Percentiles rank a stretch among this genome's conserved stretches.
Evolutionary conservation across 2,329 filamentous ascomycete genomes (phyloP).

Genomic region (Cytospora leucostoma): DNA sequence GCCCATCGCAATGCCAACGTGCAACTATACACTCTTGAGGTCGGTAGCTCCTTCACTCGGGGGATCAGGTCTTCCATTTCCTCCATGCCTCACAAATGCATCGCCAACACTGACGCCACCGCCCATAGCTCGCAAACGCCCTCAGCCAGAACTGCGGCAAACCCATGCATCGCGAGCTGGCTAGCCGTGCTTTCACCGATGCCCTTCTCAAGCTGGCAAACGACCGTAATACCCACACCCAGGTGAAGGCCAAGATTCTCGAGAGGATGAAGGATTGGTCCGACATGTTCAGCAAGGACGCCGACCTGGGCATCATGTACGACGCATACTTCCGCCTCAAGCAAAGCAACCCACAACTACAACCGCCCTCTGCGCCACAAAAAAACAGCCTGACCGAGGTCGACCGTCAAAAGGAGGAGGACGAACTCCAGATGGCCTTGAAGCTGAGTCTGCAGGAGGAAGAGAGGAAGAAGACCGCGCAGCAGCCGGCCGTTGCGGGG

Average conservation of each 20-base stretch:
- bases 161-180: slow-evolving; percentile 83
- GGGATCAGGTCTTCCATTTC: neutral
- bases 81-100: neutral
- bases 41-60: slow-evolving; percentile 38
- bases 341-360: slow-evolving; percentile 79
- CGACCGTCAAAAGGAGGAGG: slow-evolving; percentile 93
- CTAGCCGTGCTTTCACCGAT: slow-evolving; percentile 91
- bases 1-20: slow-evolving; percentile 95
- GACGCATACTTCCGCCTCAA: slow-evolving; percentile 90
- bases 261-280: slow-evolving; percentile 97
- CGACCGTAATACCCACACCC: slow-evolving; percentile 92
- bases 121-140: slow-evolving; percentile 75
- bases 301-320: slow-evolving; percentile 96
- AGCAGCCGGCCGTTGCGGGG: slow-evolving; percentile 40
- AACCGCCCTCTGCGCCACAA: slow-evolving; percentile 87
- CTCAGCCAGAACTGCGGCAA: slow-evolving; percentile 90
- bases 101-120: slow-evolving; percentile 22
- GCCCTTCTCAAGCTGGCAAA: slow-evolving; percentile 86
- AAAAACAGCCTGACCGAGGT: slow-evolving; percentile 89
- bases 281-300: slow-evolving; percentile 87
- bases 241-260: slow-evolving; percentile 95
- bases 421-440: slow-evolving; percentile 94
- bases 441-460: slow-evolving; percentile 92
- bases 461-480: slow-evolving; percentile 53
- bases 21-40: slow-evolving; percentile 90